phyloP scores from a whole-genome alignment of 768 basidiomycete genomes.

The Termitomyces sp. region DNA sequence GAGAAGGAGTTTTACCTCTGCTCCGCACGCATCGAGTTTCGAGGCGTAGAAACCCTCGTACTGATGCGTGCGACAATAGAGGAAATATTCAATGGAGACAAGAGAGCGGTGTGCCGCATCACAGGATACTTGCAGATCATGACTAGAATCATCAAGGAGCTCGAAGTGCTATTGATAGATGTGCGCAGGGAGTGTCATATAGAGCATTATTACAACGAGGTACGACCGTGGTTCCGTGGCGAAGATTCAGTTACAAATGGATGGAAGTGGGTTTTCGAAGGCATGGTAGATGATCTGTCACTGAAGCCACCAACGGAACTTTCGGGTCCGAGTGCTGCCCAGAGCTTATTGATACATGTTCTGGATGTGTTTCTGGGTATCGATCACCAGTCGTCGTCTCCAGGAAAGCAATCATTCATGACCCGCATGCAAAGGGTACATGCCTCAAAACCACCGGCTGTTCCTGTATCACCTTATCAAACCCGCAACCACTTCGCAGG shows the following conservation, averaged over 20 bases:
- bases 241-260: conserved; percentile 43
- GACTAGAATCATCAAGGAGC: conserved; percentile 55
- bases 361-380: conserved; percentile 71
- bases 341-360: conserved; percentile 72
- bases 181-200: conserved; percentile 73
- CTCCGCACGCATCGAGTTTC: conserved; percentile 82
- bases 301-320: conserved; percentile 45
- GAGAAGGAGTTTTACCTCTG: conserved; percentile 87
- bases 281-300: conserved; percentile 41
- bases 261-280: conserved; percentile 55
- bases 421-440: conserved; percentile 74
- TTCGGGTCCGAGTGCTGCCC: conserved; percentile 79
- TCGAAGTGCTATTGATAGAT: conserved; percentile 53
- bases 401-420: conserved; percentile 41
- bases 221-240: conserved; percentile 82
- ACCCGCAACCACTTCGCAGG: conserved; percentile 54
- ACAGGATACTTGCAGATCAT: conserved; percentile 62
- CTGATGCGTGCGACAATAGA: conserved; percentile 85
- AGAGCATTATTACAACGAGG: conserved; percentile 59
- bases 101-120: conserved; percentile 56
- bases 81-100: conserved; percentile 78
- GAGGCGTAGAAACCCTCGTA: conserved; percentile 78
- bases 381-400: conserved; percentile 34
- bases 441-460: conserved; percentile 77
- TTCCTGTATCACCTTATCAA: conserved; percentile 65